A percentile compares a stretch with the other conserved stretches of the same genome.
Conservation (phyloP, 441 rosid genomes). For the Mallotus japonicus region DNA sequence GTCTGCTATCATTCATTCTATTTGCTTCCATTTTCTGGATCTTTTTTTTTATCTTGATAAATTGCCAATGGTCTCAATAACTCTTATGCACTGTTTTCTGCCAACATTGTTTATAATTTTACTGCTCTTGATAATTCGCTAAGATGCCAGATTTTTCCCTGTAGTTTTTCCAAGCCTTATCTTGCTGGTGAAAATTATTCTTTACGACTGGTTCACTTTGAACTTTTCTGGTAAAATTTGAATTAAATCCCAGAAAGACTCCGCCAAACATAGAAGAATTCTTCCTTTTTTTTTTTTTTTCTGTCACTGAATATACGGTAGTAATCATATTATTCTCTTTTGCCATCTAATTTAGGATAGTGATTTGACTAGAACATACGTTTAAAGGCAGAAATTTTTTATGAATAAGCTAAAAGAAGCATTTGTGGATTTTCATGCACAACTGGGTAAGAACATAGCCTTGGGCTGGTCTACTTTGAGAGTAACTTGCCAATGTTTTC, state of each 20-base stretch:
- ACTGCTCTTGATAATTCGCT: background rate
- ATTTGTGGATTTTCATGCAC: background rate
- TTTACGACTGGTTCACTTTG: background rate
- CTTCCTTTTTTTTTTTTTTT: background rate
- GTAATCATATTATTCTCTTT: background rate
- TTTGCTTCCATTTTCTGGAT: constrained; percentile 7
- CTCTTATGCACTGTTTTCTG: background rate
- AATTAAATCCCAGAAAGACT: too few species aligned
- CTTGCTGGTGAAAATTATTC: background rate
- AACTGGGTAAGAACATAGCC: background rate
- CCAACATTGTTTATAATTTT: background rate
- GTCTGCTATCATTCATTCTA: constrained; percentile 34
- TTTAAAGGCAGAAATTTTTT: background rate
- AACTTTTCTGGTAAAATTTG: background rate
- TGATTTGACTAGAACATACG: too few species aligned
- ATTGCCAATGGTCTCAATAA: background rate
- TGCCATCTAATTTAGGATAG: too few species aligned
- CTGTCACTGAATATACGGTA: background rate
- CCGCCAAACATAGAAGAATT: too few species aligned
- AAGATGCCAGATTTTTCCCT: background rate
- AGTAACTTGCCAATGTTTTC: background rate
- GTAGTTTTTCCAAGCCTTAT: background rate
- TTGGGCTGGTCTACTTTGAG: background rate
- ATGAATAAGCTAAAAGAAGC: background rate
- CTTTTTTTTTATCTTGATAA: background rate